Evolutionary conservation across 164 flowering plant genomes (phyloP), one percentile per base, ranked within the genome.

Genomic region (Vitis amurensis): DNA sequence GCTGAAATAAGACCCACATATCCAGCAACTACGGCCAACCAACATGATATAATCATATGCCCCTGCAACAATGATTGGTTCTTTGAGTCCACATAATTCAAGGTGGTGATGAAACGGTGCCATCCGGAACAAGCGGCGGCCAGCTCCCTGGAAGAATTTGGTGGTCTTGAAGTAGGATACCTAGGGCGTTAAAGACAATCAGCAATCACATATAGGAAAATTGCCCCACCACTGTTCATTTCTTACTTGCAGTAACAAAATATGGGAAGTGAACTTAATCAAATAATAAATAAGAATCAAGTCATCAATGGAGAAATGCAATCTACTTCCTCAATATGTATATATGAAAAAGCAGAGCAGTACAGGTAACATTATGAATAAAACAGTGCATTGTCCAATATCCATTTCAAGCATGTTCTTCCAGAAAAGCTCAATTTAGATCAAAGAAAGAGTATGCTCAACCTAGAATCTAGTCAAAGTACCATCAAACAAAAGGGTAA

Each of bases 1-100:
- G 88, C 95, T 23, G 98, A 91, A 70, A 84, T 80, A 47, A 94
- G 95, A 71, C 93, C 99, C 1, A 87, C 71, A 59, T 91, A 94
- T 0, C 89, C 97, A 14, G 92, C 95, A 71, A 76, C 61, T 55
- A 90, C 15, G 27, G 93, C 80, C 77, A 92, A 80, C 5, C 87
- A 8, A 60, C 71, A 78, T 3, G 97, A 86, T 31, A 88, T 55
- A 63, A 79, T n/a, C 52, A 70, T 91, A 94, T 12, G 93, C 88
- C 47, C 82, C 78, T 8, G 81, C 85, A 64, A 94, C 93, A 50
- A 94, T 86, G 4, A 69, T 57, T 4, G 95, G 97, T 69, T 89
- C 96, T 67, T 75, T 85, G 31, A 89, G 14, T 52, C 98, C 94
- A 73, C 79, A 75, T 55, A 86, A 57, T 66, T 81, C 86, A 44